These are phyloP conservation scores for Moniliophthora roreri DNA, from an alignment of 1,284 basidiomycete genomes.

Conservation along the genomic window DNA sequence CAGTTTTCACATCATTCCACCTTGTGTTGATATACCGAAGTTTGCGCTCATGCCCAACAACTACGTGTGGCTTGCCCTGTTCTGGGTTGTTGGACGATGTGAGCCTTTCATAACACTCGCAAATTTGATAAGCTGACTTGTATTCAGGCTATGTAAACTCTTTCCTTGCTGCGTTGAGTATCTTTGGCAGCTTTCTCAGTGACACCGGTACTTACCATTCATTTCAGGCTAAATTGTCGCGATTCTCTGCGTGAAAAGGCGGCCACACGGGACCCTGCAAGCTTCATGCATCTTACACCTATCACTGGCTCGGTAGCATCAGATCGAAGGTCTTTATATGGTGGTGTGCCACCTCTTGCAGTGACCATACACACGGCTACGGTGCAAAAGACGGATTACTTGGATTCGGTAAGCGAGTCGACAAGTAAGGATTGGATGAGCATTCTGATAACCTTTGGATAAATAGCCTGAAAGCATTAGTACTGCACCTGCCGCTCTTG, in stretches of 20 bases:
- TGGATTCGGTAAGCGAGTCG: constrained; percentile 20
- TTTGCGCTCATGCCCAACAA: constrained; percentile 40
- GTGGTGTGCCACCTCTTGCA: constrained; percentile 18
- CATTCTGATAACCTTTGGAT: background rate
- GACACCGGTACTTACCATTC: constrained; percentile 3
- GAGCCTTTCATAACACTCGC: constrained; percentile 15
- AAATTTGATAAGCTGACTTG: too few relatives aligned
- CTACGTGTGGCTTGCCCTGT: constrained; percentile 40
- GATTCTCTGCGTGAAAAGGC: constrained; percentile 37
- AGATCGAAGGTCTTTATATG: background rate
- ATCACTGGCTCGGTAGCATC: constrained; percentile 21
- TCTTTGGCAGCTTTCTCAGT: constrained; percentile 4
- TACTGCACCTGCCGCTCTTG: background rate
- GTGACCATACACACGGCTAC: constrained; percentile 35
- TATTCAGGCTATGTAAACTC: constrained; percentile 41
- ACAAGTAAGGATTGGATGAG: background rate
- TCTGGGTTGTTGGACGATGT: constrained; percentile 45
- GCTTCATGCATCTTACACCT: constrained; percentile 34
- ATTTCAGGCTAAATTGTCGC: constrained; percentile 38
- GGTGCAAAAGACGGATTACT: constrained; percentile 28
- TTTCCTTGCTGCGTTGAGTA: constrained; percentile 36
- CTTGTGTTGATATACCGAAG: constrained; percentile 20
- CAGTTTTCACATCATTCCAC: background rate
- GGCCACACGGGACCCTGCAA: constrained; percentile 24
- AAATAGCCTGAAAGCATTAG: background rate